Evolutionary conservation across 1,284 basidiomycete species (phyloP).

Genomic region (Naganishia liquefaciens): DNA sequence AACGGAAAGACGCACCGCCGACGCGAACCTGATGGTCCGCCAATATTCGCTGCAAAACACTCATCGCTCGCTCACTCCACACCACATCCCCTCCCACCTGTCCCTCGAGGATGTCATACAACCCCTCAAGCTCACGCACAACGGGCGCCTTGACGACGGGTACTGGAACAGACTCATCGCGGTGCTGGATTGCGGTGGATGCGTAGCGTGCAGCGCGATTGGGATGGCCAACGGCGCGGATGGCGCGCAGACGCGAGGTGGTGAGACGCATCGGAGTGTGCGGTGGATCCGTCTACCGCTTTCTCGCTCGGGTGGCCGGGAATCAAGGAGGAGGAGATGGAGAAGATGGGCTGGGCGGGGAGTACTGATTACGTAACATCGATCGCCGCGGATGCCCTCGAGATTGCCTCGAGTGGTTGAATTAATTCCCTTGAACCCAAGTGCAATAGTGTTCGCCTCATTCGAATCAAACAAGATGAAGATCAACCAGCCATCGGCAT

Average conservation of each 20-base stretch:
- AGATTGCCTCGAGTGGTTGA: too few species aligned
- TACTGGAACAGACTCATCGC: not conserved
- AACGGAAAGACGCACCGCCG: constrained; percentile 38
- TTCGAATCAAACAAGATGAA: not conserved
- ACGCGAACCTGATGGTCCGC: constrained; percentile 36
- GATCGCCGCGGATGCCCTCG: not conserved
- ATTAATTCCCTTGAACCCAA: too few species aligned
- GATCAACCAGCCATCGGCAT: constrained; percentile 80
- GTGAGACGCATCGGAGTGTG: not conserved
- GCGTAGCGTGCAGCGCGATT: not conserved
- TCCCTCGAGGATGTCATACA: constrained; percentile 40
- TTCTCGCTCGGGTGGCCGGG: not conserved
- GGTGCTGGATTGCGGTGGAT: not conserved
- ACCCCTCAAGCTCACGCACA: not conserved
- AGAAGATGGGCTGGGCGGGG: not conserved
- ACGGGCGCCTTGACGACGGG: not conserved
- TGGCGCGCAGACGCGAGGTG: not conserved
- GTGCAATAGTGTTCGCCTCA: not conserved
- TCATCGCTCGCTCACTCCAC: constrained; percentile 40
- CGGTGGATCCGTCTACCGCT: too few species aligned
- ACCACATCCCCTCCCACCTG: constrained; percentile 45
- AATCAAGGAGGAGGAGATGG: not conserved
- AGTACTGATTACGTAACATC: not conserved
- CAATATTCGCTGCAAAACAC: constrained; percentile 36
- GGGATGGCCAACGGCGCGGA: not conserved